A percentile compares a stretch with the other conserved stretches of the same genome.
Evolutionary conservation across 2,329 filamentous ascomycete genomes (phyloP).

Genomic region (Nigrospora oryzae): DNA sequence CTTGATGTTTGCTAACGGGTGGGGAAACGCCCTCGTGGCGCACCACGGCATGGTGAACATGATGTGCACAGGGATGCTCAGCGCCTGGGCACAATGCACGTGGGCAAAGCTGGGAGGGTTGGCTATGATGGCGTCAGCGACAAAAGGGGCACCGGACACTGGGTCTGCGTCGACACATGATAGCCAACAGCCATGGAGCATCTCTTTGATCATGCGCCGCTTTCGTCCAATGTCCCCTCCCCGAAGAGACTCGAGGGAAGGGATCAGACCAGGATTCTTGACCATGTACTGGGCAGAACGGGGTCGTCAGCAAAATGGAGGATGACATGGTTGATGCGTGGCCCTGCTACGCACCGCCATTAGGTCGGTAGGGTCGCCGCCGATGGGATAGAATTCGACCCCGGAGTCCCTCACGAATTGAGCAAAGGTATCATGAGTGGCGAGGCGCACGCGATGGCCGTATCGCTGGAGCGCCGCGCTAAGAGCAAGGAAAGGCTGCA

Average conservation of each 20-base stretch:
- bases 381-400: conserved; percentile 69
- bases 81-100: conserved; percentile 65
- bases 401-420: conserved; percentile 61
- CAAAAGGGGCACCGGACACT: conserved; percentile 51
- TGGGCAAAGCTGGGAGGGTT: conserved; percentile 74
- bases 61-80: conserved; percentile 68
- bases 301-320: too few relatives aligned
- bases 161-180: conserved; percentile 66
- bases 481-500: conserved; percentile 67
- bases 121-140: conserved; percentile 74
- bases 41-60: conserved; percentile 96
- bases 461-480: conserved; percentile 57
- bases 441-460: conserved; percentile 64
- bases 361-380: conserved; percentile 65
- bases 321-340: too few relatives aligned
- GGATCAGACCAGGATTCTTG: conserved; percentile 28
- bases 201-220: conserved; percentile 56
- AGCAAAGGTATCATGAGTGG: conserved; percentile 63
- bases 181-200: conserved; percentile 79
- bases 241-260: conserved; percentile 23
- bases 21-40: conserved; percentile 70
- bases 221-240: conserved; percentile 27
- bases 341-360: conserved; percentile 44
- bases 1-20: conserved; percentile 72
- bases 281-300: conserved; percentile 23